Conservation (phyloP, 371 early-diverging fungal genomes). For the Smittium culicis region DNA sequence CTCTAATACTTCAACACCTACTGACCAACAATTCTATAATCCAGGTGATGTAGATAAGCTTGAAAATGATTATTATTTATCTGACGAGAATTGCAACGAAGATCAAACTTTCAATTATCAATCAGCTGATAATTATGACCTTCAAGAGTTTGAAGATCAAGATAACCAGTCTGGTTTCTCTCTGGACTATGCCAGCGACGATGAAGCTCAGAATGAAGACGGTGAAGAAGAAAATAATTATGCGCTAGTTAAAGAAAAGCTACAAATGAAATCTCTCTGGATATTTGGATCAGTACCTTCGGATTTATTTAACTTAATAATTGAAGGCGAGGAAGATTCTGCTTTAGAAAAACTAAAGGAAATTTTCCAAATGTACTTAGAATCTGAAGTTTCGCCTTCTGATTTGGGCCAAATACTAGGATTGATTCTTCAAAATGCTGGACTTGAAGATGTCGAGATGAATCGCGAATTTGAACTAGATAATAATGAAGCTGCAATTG, state of each 20-base stretch:
- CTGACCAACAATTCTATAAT: too few relatives aligned
- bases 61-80: too few relatives aligned
- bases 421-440: constrained; percentile 8
- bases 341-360: constrained; percentile 12
- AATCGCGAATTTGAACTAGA: constrained; percentile 14
- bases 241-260: constrained; percentile 6
- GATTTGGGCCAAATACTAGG: constrained; percentile 18
- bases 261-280: constrained; percentile 23
- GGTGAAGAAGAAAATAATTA: neutral
- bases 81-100: too few relatives aligned
- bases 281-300: constrained; percentile 20
- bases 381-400: constrained; percentile 18
- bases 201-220: constrained; percentile 6
- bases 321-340: neutral
- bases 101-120: too few relatives aligned
- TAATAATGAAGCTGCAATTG: constrained; percentile 11
- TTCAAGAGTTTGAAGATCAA: neutral
- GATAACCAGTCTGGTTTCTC: too few relatives aligned
- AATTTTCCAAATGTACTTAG: constrained; percentile 19
- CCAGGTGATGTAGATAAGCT: too few relatives aligned
- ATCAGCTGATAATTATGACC: neutral
- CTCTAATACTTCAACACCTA: too few relatives aligned
- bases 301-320: constrained; percentile 9
- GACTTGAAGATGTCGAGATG: constrained; percentile 23
- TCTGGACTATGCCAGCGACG: neutral